A percentile compares a stretch with the other conserved stretches of the same genome.
These are phyloP conservation scores for Penicillium chermesinum DNA, from an alignment of 495 filamentous ascomycete genomes.

Conservation along the genomic window DNA sequence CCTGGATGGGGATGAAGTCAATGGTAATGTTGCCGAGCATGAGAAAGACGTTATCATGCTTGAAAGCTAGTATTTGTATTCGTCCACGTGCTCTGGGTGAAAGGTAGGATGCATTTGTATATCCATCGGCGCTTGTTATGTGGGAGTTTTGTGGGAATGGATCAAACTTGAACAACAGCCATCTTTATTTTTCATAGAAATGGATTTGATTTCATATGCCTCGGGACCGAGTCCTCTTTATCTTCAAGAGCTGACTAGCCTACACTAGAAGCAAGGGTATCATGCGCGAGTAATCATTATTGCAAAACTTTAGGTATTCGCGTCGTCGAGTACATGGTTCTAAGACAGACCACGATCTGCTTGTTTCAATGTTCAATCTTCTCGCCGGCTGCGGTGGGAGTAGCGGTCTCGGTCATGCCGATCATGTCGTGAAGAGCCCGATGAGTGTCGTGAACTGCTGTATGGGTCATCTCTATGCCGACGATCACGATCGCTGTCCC, in stretches of 20 bases:
- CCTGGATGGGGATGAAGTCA: conserved; percentile 8
- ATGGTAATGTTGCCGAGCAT: conserved; percentile 29
- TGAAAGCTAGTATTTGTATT: conserved; percentile 20
- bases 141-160: conserved; percentile 22
- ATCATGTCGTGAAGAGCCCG: conserved; percentile 29
- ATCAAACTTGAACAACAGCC: conserved; percentile 25
- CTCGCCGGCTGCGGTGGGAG: conserved; percentile 29
- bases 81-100: conserved; percentile 5
- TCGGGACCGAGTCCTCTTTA: neutral
- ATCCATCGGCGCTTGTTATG: conserved; percentile 26
- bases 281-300: conserved; percentile 12
- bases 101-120: conserved; percentile 22
- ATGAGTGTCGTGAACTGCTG: conserved; percentile 33
- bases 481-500: conserved; percentile 28
- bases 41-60: conserved; percentile 46
- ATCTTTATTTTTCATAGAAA: conserved; percentile 26
- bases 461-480: conserved; percentile 31
- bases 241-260: neutral
- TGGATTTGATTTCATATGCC: conserved; percentile 11
- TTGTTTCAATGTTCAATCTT: conserved; percentile 23
- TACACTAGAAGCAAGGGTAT: conserved; percentile 18
- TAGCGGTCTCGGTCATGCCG: conserved; percentile 27
- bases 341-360: no score
- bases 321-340: no score
- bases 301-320: no score